Conservation (phyloP, 495 filamentous ascomycete genomes). For the Neurospora sp. region DNA sequence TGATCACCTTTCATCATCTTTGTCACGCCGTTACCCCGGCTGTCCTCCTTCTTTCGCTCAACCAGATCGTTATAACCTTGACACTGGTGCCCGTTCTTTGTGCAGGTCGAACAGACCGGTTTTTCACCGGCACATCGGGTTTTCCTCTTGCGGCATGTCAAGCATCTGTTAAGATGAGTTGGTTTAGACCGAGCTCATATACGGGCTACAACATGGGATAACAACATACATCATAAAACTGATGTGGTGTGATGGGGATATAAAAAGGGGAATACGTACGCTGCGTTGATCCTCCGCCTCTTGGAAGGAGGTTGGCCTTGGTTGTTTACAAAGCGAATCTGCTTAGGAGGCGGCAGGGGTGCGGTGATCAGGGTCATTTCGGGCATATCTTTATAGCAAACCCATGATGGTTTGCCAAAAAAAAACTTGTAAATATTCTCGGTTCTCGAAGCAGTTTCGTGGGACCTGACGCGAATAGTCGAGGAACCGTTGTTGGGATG, state of each 20-base stretch:
- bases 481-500: background rate
- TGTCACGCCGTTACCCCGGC: constrained; percentile 6
- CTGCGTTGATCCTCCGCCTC: constrained; percentile 69
- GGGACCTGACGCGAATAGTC: background rate
- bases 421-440: background rate
- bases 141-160: constrained; percentile 74
- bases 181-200: constrained; percentile 16
- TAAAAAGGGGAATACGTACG: constrained; percentile 42
- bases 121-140: constrained; percentile 74
- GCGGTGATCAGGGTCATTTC: constrained; percentile 35
- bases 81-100: constrained; percentile 63
- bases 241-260: background rate
- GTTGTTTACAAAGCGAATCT: constrained; percentile 71
- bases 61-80: constrained; percentile 51
- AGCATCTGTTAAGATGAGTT: constrained; percentile 42
- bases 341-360: constrained; percentile 37
- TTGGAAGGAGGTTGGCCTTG: constrained; percentile 75
- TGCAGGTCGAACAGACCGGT: constrained; percentile 64
- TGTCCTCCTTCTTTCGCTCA: constrained; percentile 34
- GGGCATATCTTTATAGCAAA: constrained; percentile 17
- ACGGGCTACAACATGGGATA: background rate
- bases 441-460: background rate
- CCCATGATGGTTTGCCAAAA: constrained; percentile 17
- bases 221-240: constrained; percentile 8
- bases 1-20: constrained; percentile 13